phyloP scores from a whole-genome alignment of 176 grass and related monocot species.

The Phoenix roebelenii region DNA sequence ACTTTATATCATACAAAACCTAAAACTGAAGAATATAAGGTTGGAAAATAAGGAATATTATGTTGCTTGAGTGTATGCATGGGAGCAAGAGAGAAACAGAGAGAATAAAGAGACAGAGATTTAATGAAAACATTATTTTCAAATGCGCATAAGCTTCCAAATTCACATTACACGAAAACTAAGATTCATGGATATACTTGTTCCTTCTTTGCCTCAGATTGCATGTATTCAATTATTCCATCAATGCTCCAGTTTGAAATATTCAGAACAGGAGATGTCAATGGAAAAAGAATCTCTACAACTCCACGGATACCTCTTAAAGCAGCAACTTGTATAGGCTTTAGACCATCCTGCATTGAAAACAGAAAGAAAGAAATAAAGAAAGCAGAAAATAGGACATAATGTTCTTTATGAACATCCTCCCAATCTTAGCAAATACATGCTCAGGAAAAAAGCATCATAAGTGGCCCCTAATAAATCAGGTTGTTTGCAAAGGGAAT shows the following conservation, averaged over 20 bases:
- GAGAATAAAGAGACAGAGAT: neutral
- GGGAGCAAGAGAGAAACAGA: neutral
- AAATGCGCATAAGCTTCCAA: neutral
- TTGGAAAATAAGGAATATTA: too few species aligned
- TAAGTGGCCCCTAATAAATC: too few species aligned
- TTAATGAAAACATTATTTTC: too few species aligned
- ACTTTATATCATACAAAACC: too few species aligned
- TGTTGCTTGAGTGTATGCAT: too few species aligned
- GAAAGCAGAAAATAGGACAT: neutral
- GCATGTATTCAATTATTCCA: slow-evolving; percentile 50
- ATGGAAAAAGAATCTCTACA: slow-evolving; percentile 58
- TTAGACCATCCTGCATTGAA: slow-evolving; percentile 57
- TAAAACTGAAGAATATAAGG: too few species aligned
- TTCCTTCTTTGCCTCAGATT: slow-evolving; percentile 43
- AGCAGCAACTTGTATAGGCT: slow-evolving; percentile 82
- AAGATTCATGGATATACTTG: slow-evolving; percentile 35
- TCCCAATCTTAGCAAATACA: too few species aligned
- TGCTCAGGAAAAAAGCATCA: too few species aligned
- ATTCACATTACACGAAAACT: neutral
- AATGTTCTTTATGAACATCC: too few species aligned
- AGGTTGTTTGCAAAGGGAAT: too few species aligned
- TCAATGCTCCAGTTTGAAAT: slow-evolving; percentile 63
- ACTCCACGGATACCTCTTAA: slow-evolving; percentile 54
- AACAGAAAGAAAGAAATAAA: slow-evolving; percentile 1
- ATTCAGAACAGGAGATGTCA: slow-evolving; percentile 54